phyloP scores from a whole-genome alignment of 1,139 yeast genomes.

The Kurtzmaniella quercitrusa region DNA sequence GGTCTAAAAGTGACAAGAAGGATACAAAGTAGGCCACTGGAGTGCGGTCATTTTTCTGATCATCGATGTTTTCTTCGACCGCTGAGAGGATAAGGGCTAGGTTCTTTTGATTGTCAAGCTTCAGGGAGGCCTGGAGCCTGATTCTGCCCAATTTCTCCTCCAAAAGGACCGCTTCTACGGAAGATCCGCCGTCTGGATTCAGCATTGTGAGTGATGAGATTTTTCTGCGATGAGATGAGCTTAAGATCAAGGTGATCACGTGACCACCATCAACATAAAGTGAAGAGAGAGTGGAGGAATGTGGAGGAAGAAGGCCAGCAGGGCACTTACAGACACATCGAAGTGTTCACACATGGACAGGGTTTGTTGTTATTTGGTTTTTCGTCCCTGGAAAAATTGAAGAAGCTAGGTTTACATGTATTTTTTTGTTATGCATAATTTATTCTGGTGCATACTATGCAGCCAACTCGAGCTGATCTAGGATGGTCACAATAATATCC shows the following conservation, averaged over 20 bases:
- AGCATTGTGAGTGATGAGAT: slow-evolving; percentile 12
- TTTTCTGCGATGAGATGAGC: slow-evolving; percentile 11
- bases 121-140: slow-evolving; percentile 66
- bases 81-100: slow-evolving; percentile 71
- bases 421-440: too few relatives aligned
- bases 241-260: not conserved
- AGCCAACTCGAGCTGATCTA: slow-evolving; percentile 40
- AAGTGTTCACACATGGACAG: too few relatives aligned
- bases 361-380: too few relatives aligned
- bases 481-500: slow-evolving; percentile 39
- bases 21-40: slow-evolving; percentile 82
- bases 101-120: slow-evolving; percentile 80
- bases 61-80: slow-evolving; percentile 81
- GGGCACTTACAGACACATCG: too few relatives aligned
- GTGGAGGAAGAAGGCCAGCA: too few relatives aligned
- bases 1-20: slow-evolving; percentile 75
- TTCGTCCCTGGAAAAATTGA: too few relatives aligned
- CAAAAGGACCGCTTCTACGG: slow-evolving; percentile 43
- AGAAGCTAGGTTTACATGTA: not conserved
- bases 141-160: slow-evolving; percentile 68
- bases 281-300: too few relatives aligned
- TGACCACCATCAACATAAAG: too few relatives aligned
- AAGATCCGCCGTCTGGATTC: slow-evolving; percentile 43
- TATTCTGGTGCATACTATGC: too few relatives aligned
- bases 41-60: slow-evolving; percentile 57